Conservation (phyloP, 371 early-diverging fungal genomes). For the Dichotomocladium elegans region DNA sequence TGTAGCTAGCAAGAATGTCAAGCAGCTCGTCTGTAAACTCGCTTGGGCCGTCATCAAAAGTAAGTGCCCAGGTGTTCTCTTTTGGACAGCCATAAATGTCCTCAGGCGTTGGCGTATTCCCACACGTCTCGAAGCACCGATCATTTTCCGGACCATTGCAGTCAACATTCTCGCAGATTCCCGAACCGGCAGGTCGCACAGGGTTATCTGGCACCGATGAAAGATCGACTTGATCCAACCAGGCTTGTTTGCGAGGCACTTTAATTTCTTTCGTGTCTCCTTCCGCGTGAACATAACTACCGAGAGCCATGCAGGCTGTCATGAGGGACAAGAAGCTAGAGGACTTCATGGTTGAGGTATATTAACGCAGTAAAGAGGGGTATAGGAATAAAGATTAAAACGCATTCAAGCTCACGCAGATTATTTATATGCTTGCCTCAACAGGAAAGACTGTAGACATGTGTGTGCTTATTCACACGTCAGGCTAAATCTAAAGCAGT, state of each 20-base stretch:
- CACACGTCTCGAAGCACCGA: constrained; percentile 37
- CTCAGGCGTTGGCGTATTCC: constrained; percentile 20
- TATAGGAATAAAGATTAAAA: no score
- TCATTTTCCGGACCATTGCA: constrained; percentile 36
- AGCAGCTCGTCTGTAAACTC: constrained; percentile 48
- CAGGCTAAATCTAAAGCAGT: no score
- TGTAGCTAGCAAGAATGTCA: constrained; percentile 36
- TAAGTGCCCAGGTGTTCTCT: constrained; percentile 35
- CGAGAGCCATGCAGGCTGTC: no score
- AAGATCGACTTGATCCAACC: constrained; percentile 54
- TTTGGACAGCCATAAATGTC: constrained; percentile 36
- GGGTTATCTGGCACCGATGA: constrained; percentile 19
- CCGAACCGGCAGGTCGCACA: constrained; percentile 34
- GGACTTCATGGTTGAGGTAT: no score
- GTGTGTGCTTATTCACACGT: no score
- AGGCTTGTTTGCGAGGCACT: constrained; percentile 51
- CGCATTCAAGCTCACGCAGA: no score
- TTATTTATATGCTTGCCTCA: no score
- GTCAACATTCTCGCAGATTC: constrained; percentile 23
- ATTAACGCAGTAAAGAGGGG: no score
- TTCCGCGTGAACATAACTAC: constrained; percentile 16
- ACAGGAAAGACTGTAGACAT: no score
- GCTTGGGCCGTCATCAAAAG: constrained; percentile 71
- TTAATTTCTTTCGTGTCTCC: constrained; percentile 52
- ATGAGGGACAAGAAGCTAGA: no score